Base-by-base conservation (phyloP, 495 filamentous ascomycete species). In the Penicillium lividum region DNA sequence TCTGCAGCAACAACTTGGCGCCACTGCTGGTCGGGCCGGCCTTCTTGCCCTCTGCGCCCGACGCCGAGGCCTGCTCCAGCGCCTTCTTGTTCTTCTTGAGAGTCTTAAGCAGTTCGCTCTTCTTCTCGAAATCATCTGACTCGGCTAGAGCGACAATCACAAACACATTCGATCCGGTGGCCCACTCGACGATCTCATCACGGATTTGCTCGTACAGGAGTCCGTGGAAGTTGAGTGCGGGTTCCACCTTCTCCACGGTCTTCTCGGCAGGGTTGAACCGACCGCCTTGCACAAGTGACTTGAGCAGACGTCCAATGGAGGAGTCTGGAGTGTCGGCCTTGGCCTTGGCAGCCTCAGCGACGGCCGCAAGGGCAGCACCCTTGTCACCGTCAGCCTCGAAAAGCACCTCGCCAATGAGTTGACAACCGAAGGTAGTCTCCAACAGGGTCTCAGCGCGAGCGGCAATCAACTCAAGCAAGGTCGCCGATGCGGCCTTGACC, bases 251-350 rank as follows among this genome's bases (percentile, higher is more conserved):
- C 65, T 85, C 84, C 45, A 96, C 74, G 48, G 79, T 82, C 70
- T 89, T 90, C 3, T 80, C 78, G 34, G 77, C 80, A 25, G 77
- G 78, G 73, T 97, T 91, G 70, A 88, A 98, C 27, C 82, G 84
- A 9, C 95, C 94, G 22, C 94, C 93, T 33, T 88, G 83, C 28
- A 97, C 89, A 2, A 99, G 81, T 0, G 87, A 87, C 74, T 96
- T 97, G 59, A 96, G 82, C 86, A 97, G 89, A 50, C 89, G 85
- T n/a, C 91, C 90, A 3, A 86, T 87, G 3, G 91, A 76, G 0
- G 81, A 80, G 53, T 83, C 80, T 45, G 75, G 68, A 8, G 76
- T 67, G 28, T 80, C 81, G 18, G 88, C 82, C 62, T 90, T 77
- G 50, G 85, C 85, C 50, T 77, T 81, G 15, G 88, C 86, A 7